phyloP scores from a whole-genome alignment of 139 green algal genomes.

The Chlamydomonas urium region DNA sequence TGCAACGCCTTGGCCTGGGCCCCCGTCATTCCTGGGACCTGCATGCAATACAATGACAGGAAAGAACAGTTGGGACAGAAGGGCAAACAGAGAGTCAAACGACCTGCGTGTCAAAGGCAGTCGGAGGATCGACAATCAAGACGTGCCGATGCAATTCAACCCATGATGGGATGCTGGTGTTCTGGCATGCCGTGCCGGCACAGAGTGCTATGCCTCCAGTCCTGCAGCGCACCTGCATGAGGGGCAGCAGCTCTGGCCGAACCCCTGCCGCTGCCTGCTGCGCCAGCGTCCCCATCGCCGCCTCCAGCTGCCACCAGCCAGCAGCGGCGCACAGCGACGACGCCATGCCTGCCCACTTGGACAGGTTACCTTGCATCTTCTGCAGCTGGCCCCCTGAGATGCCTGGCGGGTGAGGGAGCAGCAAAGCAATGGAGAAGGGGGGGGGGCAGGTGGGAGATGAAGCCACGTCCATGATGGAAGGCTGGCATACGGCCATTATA shows the following conservation, averaged over 20 bases:
- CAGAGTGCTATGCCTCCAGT: too few species aligned
- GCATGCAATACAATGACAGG: too few species aligned
- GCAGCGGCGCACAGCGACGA: conserved; percentile 28
- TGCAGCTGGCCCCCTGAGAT: conserved; percentile 50
- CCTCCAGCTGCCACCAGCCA: conserved; percentile 60
- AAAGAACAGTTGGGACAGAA: too few species aligned
- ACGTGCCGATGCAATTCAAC: too few species aligned
- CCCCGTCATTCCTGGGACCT: conserved; percentile 43
- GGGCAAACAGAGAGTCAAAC: neutral
- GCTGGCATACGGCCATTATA: too few species aligned
- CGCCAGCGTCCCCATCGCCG: conserved; percentile 24
- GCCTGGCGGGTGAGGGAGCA: conserved; percentile 23
- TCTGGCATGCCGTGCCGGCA: too few species aligned
- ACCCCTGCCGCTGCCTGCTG: conserved; percentile 47
- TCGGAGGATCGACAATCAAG: too few species aligned
- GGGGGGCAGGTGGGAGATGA: too few species aligned
- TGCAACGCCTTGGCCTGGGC: conserved; percentile 40
- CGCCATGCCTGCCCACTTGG: conserved; percentile 59
- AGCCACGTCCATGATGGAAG: too few species aligned
- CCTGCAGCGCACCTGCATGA: conserved; percentile 44
- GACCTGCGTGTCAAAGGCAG: neutral
- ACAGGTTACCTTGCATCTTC: conserved; percentile 53
- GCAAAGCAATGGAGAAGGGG: too few species aligned
- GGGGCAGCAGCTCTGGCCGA: conserved; percentile 55
- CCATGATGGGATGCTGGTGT: too few species aligned